Base-by-base conservation (phyloP, 495 filamentous ascomycete species). In the Aspergillus kassunensis region DNA sequence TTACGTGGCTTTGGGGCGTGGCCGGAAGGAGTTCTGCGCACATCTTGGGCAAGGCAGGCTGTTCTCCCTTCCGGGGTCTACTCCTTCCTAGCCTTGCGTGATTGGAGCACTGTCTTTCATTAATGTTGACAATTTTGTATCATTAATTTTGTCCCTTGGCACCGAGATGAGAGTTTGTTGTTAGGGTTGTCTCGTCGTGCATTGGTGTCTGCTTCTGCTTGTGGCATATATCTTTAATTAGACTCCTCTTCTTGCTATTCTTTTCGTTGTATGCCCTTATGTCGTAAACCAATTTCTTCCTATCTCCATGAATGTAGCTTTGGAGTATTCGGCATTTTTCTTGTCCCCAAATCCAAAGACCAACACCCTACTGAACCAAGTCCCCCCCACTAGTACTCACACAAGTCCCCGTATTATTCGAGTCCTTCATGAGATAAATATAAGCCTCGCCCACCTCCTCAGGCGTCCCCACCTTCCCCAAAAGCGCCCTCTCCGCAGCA, bases 131-230 rank as follows among this genome's bases (percentile, higher is more conserved):
- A 52, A 45, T 50, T 58, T 57, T 69, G 66, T 69, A 69, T 65
- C 63, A 64, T 66, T 67, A 63, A 54, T 44, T 53, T 46, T 62
- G 59, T 67, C 61, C 65, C 65, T 34, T 71, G 65, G 66, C 65
- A 69, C 58, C 52, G 23, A 68, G 65, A 65, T 60, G 65, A 60
- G 67, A 66, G 61, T 64, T 54, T 68, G 61, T 59, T 63, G 63
- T 60, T 39, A 59, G 21, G 48, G 34, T 53, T 62, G 46, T 64
- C 36, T 54, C 57, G n/a, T 55, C 56, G 24, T 59, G 57, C 55
- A 46, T 64, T 58, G 61, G 37, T 56, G 51, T 37, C 42, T 58
- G 41, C 20, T 51, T 37, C 42, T 58, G 41, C 20, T 51, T 49
- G 40, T 57, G 55, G 57, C 61, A 65, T 59, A 61, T 58, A 60